A percentile compares a stretch with the other conserved stretches of the same genome.
Conservation (phyloP, 768 basidiomycete species). For the Pilatotrama ljubarskyi region DNA sequence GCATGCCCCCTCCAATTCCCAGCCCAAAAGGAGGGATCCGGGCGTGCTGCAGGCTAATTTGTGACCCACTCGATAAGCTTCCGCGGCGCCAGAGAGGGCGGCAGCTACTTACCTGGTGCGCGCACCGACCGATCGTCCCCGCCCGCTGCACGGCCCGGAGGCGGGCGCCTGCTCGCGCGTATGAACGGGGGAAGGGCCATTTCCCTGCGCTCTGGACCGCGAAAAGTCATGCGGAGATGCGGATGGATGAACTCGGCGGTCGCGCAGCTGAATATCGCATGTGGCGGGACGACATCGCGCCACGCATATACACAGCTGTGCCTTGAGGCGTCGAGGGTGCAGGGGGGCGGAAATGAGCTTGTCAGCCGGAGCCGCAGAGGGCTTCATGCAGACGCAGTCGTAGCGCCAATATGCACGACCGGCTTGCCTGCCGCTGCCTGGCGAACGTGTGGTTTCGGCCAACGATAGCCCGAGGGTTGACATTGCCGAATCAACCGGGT, state of each 20-base stretch:
- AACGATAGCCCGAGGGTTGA: not conserved
- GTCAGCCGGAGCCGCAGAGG: no score
- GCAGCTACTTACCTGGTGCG: not conserved
- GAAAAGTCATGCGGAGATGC: not conserved
- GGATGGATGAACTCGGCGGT: not conserved
- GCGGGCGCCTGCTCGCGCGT: not conserved
- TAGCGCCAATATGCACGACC: no score
- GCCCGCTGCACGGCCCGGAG: not conserved
- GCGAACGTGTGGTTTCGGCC: not conserved
- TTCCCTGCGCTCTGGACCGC: not conserved
- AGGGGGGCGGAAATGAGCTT: not conserved
- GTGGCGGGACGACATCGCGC: slow-evolving; percentile 1
- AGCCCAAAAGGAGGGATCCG: slow-evolving; percentile 8
- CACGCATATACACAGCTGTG: not conserved
- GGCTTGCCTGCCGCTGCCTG: not conserved
- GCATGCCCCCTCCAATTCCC: slow-evolving; percentile 2
- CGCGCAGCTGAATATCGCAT: not conserved
- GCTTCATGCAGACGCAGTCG: no score
- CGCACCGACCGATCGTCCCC: slow-evolving; percentile 7
- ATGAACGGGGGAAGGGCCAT: not conserved
- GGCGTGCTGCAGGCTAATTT: slow-evolving; percentile 5
- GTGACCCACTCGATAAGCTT: not conserved
- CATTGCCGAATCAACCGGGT: not conserved
- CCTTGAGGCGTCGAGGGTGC: not conserved
- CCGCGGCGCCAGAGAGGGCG: not conserved